These are phyloP conservation scores for Ophiostoma triangulosporum DNA, from an alignment of 2,329 filamentous ascomycete genomes.

Conservation along the genomic window DNA sequence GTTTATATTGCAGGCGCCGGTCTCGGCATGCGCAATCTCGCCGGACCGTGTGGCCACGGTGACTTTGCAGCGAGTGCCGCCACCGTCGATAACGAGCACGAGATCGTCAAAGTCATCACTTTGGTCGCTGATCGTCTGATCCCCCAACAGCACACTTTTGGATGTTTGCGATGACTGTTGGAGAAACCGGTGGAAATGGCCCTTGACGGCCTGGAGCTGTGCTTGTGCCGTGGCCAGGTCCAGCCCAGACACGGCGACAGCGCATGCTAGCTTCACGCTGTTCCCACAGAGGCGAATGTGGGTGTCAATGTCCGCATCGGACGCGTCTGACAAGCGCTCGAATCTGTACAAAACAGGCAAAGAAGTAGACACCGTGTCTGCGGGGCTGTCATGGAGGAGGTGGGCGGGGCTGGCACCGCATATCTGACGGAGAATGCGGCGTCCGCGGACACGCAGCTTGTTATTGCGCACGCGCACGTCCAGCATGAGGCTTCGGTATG, in stretches of 20 bases:
- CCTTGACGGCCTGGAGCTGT: neutral
- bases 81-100: constrained; percentile 8
- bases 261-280: constrained; percentile 9
- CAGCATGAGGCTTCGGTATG: constrained; percentile 17
- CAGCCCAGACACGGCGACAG: constrained; percentile 8
- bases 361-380: neutral
- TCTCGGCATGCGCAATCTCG: neutral
- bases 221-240: constrained; percentile 1
- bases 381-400: neutral
- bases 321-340: neutral
- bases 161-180: neutral
- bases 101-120: neutral
- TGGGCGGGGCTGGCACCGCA: constrained; percentile 1
- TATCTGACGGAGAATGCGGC: constrained; percentile 7
- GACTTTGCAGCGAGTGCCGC: constrained; percentile 7
- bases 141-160: neutral
- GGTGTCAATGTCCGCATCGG: constrained; percentile 2
- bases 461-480: constrained; percentile 9
- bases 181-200: constrained; percentile 6
- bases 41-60: constrained; percentile 4
- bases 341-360: neutral
- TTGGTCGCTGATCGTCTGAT: neutral
- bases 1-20: constrained; percentile 8
- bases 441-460: constrained; percentile 6
- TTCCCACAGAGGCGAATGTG: constrained; percentile 5